These are phyloP conservation scores for Saururus chinensis DNA, from an alignment of 164 flowering plant genomes.

Conservation along the genomic window DNA sequence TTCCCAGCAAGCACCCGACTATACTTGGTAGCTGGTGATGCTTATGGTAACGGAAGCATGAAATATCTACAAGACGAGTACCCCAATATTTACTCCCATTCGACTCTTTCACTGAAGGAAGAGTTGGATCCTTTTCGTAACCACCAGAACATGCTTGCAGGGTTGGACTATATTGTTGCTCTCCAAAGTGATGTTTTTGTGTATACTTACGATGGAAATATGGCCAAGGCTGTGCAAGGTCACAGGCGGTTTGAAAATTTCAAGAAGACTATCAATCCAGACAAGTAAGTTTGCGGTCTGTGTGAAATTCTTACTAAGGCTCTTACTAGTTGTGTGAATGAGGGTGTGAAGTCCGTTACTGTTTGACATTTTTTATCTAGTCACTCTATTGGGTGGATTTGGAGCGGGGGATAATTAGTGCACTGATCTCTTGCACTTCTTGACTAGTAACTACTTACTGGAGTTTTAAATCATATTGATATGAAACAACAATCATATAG, in stretches of 20 bases:
- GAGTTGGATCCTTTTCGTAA: slow-evolving; percentile 76
- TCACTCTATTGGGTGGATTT: no score
- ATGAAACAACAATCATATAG: no score
- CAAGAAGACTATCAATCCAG: slow-evolving; percentile 85
- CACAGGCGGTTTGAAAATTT: slow-evolving; percentile 92
- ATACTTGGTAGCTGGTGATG: slow-evolving; percentile 95
- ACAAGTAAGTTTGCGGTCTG: slow-evolving; percentile 29
- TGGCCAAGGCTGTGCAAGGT: slow-evolving; percentile 99
- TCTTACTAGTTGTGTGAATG: neutral
- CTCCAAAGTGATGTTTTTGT: slow-evolving; percentile 85
- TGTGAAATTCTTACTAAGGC: neutral
- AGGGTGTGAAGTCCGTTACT: neutral
- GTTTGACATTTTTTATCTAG: no score
- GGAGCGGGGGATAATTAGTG: no score
- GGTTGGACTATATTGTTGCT: slow-evolving; percentile 86
- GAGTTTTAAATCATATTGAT: no score
- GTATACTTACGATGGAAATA: slow-evolving; percentile 94
- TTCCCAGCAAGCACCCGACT: slow-evolving; percentile 66
- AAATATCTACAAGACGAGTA: slow-evolving; percentile 49
- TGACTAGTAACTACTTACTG: no score
- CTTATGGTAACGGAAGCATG: slow-evolving; percentile 90
- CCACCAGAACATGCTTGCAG: slow-evolving; percentile 97
- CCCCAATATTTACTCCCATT: slow-evolving; percentile 82
- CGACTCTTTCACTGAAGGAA: slow-evolving; percentile 61
- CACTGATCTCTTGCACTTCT: no score